Evolutionary conservation across 176 grass and related monocot species (phyloP).

Genomic region (Aechmea fasciata): DNA sequence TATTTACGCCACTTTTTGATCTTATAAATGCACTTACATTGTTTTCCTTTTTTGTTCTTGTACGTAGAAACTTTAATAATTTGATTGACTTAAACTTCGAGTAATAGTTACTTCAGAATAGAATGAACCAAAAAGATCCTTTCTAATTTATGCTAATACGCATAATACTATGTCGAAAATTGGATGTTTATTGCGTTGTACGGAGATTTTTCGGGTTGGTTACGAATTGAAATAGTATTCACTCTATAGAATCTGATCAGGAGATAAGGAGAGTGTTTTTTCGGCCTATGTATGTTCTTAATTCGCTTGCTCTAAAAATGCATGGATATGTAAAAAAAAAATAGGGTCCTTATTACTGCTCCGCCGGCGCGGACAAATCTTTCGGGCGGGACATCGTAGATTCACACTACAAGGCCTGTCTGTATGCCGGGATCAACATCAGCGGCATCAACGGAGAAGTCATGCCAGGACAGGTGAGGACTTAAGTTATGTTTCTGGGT

Average conservation of each 20-base stretch:
- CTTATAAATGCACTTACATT: neutral
- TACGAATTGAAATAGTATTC: too few species aligned
- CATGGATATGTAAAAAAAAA: neutral
- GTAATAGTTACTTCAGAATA: too few species aligned
- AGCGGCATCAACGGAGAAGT: slow-evolving; percentile 81
- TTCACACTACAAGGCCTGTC: slow-evolving; percentile 72
- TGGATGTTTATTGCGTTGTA: too few species aligned
- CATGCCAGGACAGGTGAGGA: slow-evolving; percentile 68
- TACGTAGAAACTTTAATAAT: too few species aligned
- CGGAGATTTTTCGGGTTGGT: too few species aligned
- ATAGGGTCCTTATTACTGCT: slow-evolving; percentile 84
- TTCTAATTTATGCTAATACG: too few species aligned
- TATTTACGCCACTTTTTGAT: neutral
- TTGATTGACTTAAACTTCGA: too few species aligned
- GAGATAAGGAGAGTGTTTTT: too few species aligned
- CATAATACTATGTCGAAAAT: too few species aligned
- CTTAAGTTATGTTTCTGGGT: neutral
- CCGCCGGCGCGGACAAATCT: slow-evolving; percentile 52
- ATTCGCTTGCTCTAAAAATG: neutral
- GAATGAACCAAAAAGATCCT: too few species aligned
- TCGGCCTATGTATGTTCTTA: neutral
- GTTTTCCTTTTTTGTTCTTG: neutral
- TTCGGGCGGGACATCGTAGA: slow-evolving; percentile 70
- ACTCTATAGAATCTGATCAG: too few species aligned
- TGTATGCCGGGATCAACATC: slow-evolving; percentile 70